Percentiles rank a stretch among this genome's conserved stretches.
Evolutionary conservation across 2,329 filamentous ascomycete genomes (phyloP).

Genomic region (Calonectria pteridis): DNA sequence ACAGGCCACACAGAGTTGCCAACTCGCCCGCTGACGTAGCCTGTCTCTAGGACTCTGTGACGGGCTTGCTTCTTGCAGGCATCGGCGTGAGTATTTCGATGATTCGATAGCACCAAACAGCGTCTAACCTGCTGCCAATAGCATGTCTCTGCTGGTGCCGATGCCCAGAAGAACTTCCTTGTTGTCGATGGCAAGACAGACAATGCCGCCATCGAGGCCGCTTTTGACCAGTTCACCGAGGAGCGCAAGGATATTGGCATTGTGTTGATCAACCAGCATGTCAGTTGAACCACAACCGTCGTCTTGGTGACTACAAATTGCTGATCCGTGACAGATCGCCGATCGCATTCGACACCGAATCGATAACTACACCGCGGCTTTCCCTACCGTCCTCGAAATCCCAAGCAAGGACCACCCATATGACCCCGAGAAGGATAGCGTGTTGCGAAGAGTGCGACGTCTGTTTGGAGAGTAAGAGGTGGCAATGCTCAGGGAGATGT

Average conservation of each 20-base stretch:
- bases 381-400: conserved; percentile 96
- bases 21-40: conserved; percentile 43
- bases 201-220: conserved; percentile 85
- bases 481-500: conserved; percentile 6
- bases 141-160: conserved; percentile 92
- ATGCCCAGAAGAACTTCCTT: conserved; percentile 96
- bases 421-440: conserved; percentile 98
- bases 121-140: conserved; percentile 51
- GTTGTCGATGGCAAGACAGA: conserved; percentile 97
- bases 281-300: conserved; percentile 57
- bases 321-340: conserved; percentile 74
- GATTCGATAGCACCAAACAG: neutral
- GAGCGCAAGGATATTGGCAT: conserved; percentile 97
- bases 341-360: conserved; percentile 93
- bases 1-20: neutral
- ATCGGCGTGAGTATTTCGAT: conserved; percentile 78
- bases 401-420: conserved; percentile 99
- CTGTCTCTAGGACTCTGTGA: conserved; percentile 85
- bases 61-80: conserved; percentile 92
- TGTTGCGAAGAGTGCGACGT: conserved; percentile 84
- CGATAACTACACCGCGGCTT: conserved; percentile 92
- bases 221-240: conserved; percentile 89
- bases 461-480: conserved; percentile 73
- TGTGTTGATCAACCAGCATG: conserved; percentile 97
- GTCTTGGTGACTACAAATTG: conserved; percentile 22